Evolutionary conservation across 1,284 basidiomycete species (phyloP).

Genomic region (Schizophyllum commune): DNA sequence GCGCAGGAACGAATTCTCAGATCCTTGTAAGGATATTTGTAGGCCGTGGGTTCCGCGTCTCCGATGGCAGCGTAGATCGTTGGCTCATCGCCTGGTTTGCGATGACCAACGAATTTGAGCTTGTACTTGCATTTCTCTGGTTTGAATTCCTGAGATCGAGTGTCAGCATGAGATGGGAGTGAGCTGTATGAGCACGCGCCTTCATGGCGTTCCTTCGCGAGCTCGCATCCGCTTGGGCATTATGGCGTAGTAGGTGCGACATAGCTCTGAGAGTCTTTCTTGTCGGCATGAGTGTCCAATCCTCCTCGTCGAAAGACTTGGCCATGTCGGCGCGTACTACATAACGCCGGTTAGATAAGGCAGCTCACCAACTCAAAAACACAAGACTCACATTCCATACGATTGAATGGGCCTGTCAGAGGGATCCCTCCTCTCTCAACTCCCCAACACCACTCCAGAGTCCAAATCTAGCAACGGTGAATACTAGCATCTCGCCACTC

Average conservation of each 20-base stretch:
- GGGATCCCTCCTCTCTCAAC: not conserved
- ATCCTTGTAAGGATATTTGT: not conserved
- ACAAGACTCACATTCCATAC: not conserved
- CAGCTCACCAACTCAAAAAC: not conserved
- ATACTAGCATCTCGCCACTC: not conserved
- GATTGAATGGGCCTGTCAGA: not conserved
- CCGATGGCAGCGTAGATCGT: not conserved
- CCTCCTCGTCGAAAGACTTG: not conserved
- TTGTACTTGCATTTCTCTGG: not conserved
- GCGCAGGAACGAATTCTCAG: not conserved
- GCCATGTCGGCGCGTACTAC: not conserved
- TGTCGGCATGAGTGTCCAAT: not conserved
- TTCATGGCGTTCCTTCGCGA: not conserved
- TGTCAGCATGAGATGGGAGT: not conserved
- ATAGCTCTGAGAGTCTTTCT: not conserved
- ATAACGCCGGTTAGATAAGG: not conserved
- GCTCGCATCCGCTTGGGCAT: not conserved
- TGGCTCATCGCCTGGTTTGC: not conserved
- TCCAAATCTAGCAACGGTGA: not conserved
- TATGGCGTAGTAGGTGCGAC: not conserved
- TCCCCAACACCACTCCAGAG: not conserved
- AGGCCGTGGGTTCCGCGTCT: not conserved
- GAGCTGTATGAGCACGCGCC: not conserved
- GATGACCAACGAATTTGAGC: not conserved
- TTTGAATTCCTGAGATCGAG: not conserved